Conservation (phyloP, 768 basidiomycete species). For the Termitomyces heimii region DNA sequence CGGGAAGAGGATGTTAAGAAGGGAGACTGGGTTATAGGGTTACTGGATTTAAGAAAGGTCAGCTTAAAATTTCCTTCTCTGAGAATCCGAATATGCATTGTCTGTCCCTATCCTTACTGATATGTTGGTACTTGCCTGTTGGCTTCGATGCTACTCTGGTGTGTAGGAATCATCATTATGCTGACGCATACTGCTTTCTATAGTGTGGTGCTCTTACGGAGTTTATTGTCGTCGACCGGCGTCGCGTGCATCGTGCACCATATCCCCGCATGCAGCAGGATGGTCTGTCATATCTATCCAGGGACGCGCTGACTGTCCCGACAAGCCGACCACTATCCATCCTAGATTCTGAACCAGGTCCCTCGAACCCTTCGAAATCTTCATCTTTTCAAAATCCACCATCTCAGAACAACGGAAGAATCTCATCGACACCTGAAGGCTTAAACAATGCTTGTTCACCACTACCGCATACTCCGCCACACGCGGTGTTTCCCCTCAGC, state of each 20-base stretch:
- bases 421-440: background rate
- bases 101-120: background rate
- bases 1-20: slow-evolving; percentile 56
- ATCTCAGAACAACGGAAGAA: slow-evolving; percentile 1
- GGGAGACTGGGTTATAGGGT: slow-evolving; percentile 85
- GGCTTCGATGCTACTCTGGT: background rate
- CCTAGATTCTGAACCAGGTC: background rate
- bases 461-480: background rate
- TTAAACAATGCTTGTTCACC: background rate
- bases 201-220: slow-evolving; percentile 87
- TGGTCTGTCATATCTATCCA: slow-evolving; percentile 8
- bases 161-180: background rate
- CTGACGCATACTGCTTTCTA: slow-evolving; percentile 10
- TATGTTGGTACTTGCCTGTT: background rate
- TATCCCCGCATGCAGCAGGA: slow-evolving; percentile 41
- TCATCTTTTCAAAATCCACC: background rate
- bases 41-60: slow-evolving; percentile 79
- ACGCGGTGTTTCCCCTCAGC: slow-evolving; percentile 20
- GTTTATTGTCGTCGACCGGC: slow-evolving; percentile 79
- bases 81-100: background rate
- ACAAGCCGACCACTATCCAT: slow-evolving; percentile 16
- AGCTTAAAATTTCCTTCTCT: slow-evolving; percentile 14
- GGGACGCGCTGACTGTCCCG: background rate
- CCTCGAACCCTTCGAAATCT: slow-evolving; percentile 7
- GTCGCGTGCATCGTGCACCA: slow-evolving; percentile 68